These are phyloP conservation scores for Pseudogymnoascus sp. DNA, from an alignment of 2,329 filamentous ascomycete species.

Conservation along the genomic window DNA sequence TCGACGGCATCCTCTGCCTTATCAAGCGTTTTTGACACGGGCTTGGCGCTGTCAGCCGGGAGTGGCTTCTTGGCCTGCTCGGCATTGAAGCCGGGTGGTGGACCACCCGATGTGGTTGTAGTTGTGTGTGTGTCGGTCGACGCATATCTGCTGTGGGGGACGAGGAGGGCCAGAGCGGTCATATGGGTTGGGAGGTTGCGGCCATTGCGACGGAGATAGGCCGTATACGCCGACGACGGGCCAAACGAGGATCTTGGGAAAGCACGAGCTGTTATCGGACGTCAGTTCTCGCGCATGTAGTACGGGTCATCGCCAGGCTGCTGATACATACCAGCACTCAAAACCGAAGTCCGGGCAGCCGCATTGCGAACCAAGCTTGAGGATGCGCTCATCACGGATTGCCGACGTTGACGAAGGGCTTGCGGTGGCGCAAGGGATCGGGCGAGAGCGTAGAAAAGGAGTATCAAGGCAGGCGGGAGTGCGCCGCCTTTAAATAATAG, in stretches of 20 bases:
- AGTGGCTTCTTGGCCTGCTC: slow-evolving; percentile 60
- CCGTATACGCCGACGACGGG: slow-evolving; percentile 25
- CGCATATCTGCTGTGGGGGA: slow-evolving; percentile 44
- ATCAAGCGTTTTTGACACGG: slow-evolving; percentile 21
- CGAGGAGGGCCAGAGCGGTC: slow-evolving; percentile 47
- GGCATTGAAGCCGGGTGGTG: slow-evolving; percentile 63
- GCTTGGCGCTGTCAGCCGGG: slow-evolving; percentile 29
- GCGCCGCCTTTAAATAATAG: slow-evolving; percentile 1
- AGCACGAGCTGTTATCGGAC: slow-evolving; percentile 20
- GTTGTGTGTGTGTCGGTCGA: slow-evolving; percentile 48
- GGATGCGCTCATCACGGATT: slow-evolving; percentile 28
- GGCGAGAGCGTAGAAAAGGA: not conserved
- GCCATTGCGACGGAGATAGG: slow-evolving; percentile 27
- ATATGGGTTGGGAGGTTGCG: slow-evolving; percentile 25
- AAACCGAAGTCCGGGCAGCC: slow-evolving; percentile 24
- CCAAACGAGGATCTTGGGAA: slow-evolving; percentile 21
- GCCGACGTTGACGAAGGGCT: not conserved
- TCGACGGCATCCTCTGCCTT: slow-evolving; percentile 20
- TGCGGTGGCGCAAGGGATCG: not conserved
- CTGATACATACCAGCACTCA: slow-evolving; percentile 22
- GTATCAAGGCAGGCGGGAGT: not conserved
- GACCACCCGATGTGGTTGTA: slow-evolving; percentile 38
- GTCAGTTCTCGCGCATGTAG: not conserved
- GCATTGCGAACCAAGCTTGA: slow-evolving; percentile 29
- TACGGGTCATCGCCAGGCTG: slow-evolving; percentile 9